These are phyloP conservation scores for Yamadazyma oceani DNA, from an alignment of 1,139 yeast species.

Conservation along the genomic window DNA sequence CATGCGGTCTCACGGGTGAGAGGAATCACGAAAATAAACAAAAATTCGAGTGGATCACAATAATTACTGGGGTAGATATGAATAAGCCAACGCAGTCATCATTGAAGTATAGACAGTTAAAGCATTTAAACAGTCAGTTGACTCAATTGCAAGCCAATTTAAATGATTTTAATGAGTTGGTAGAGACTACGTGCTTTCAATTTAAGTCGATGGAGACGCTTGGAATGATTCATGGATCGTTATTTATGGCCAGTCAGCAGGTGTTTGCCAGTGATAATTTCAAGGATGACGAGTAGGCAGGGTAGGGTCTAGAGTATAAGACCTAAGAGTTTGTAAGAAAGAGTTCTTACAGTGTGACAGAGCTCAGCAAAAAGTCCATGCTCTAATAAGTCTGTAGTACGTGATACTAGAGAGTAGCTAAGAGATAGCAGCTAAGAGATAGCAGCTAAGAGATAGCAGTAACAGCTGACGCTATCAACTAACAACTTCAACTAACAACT, in stretches of 20 bases:
- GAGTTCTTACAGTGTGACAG: too few species aligned
- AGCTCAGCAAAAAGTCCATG: too few species aligned
- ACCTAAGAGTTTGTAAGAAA: neutral
- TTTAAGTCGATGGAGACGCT: slow-evolving; percentile 55
- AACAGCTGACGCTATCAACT: too few species aligned
- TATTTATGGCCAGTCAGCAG: slow-evolving; percentile 63
- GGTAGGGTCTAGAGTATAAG: neutral
- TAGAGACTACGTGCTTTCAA: slow-evolving; percentile 56
- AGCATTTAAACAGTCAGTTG: slow-evolving; percentile 62
- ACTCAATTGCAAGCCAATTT: slow-evolving; percentile 63
- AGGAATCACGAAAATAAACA: neutral
- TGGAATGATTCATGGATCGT: slow-evolving; percentile 61
- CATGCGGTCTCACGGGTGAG: slow-evolving; percentile 1
- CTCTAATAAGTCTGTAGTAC: too few species aligned
- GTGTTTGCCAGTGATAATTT: slow-evolving; percentile 56
- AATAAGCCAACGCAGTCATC: slow-evolving; percentile 7
- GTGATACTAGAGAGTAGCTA: too few species aligned
- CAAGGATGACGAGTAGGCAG: slow-evolving; percentile 7
- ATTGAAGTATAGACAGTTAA: slow-evolving; percentile 50
- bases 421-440: too few species aligned
- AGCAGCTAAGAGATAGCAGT: too few species aligned
- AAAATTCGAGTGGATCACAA: neutral
- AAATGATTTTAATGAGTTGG: slow-evolving; percentile 53
- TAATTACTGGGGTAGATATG: too few species aligned
- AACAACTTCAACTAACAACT: too few species aligned